Conservation (phyloP, 108 stramenopile species). For the Skeletonema menzelii region DNA sequence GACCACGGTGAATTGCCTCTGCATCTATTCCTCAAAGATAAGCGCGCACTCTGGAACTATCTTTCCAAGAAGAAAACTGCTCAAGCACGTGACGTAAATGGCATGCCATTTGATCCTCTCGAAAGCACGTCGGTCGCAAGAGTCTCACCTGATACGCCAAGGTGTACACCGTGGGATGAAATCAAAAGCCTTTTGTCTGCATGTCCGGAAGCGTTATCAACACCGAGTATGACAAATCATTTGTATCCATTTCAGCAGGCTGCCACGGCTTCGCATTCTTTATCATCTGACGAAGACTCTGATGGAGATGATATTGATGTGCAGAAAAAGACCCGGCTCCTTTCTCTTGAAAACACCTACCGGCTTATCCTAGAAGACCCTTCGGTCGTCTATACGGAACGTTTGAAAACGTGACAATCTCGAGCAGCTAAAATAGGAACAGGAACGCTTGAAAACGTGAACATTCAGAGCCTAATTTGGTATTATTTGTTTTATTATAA, state of each 20-base stretch:
- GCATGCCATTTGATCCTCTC: neutral
- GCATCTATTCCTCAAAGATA: constrained; percentile 23
- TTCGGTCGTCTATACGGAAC: neutral
- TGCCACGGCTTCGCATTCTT: neutral
- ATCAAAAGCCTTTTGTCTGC: constrained; percentile 16
- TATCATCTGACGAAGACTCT: neutral
- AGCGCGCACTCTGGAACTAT: neutral
- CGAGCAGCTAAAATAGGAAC: no score
- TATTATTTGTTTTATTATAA: neutral
- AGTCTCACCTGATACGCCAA: neutral
- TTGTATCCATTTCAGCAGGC: constrained; percentile 8
- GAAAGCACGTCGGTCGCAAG: neutral
- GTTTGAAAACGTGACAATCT: no score
- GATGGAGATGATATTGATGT: neutral
- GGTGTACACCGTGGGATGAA: constrained; percentile 12
- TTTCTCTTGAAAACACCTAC: constrained; percentile 11
- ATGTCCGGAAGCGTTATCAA: constrained; percentile 26
- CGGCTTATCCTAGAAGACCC: constrained; percentile 2
- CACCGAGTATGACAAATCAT: neutral
- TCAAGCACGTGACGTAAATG: no score
- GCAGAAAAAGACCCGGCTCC: neutral
- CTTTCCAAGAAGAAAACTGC: neutral
- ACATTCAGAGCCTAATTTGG: neutral
- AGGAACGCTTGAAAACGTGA: neutral
- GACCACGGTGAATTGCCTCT: constrained; percentile 23